phyloP scores from a whole-genome alignment of 768 basidiomycete genomes.

The Leccinellum rugosiceps region DNA sequence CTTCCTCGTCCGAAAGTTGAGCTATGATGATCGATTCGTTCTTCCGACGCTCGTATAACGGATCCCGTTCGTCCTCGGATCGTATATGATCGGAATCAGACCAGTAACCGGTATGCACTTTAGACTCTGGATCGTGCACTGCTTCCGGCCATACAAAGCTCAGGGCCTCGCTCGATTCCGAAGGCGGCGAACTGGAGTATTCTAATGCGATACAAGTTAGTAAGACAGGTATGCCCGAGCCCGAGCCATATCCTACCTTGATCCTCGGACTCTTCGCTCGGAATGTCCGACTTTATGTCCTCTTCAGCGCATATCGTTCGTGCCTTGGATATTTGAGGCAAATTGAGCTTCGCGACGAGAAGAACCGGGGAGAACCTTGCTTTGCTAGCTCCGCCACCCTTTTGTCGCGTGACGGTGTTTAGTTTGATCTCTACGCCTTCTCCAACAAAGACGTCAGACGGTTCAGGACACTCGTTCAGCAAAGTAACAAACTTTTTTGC shows the following conservation, averaged over 20 bases:
- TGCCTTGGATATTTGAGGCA: neutral
- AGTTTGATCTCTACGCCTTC: constrained; percentile 46
- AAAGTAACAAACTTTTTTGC: constrained; percentile 40
- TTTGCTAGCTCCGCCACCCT: constrained; percentile 8
- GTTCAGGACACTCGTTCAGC: neutral
- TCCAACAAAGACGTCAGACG: constrained; percentile 7
- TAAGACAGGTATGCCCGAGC: neutral
- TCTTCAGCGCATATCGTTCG: neutral
- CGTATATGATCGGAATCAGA: constrained; percentile 16
- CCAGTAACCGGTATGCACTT: constrained; percentile 21
- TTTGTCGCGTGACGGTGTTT: constrained; percentile 26
- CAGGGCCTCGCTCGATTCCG: constrained; percentile 7
- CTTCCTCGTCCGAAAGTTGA: constrained; percentile 20
- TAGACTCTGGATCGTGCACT: constrained; percentile 2
- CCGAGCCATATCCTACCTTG: constrained; percentile 1
- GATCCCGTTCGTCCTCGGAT: constrained; percentile 22
- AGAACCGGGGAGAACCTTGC: constrained; percentile 1
- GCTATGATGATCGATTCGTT: constrained; percentile 15
- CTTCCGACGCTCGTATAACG: constrained; percentile 8
- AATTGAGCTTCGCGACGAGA: constrained; percentile 22
- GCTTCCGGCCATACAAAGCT: constrained; percentile 14
- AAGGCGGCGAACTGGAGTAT: constrained; percentile 6
- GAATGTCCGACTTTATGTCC: neutral
- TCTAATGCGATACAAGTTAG: neutral
- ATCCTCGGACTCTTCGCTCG: constrained; percentile 8